Evolutionary conservation across 2,329 filamentous ascomycete genomes (phyloP), one percentile per base, ranked within the genome.

Genomic region (Thelonectria rubi): DNA sequence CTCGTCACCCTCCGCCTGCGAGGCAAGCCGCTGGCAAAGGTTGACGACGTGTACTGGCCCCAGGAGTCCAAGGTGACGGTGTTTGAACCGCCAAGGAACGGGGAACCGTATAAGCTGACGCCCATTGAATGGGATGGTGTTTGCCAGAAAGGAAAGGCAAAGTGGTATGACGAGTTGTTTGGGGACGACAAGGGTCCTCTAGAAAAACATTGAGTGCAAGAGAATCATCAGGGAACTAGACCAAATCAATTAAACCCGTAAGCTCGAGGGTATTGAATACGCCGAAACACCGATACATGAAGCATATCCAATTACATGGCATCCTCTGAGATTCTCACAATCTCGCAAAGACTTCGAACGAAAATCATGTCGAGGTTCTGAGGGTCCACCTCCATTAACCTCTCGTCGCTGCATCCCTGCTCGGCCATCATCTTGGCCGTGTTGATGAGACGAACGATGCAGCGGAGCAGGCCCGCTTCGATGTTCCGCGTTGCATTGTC

Each of bases 401-500:
- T 66, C 17, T 77, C 75, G 26, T 76, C 74, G 0, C 57, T 65
- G 5, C 60, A 51, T 3, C 70, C 74, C 11, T 68, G 70, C 34
- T 75, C 74, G 1, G 75, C 67, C 69, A 77, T 76, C 55, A 77
- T 69, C 60, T 70, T 75, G 12, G 86, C 78, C 5, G 84, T 86
- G 3, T 79, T 76, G 0, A 87, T 79, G 2, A 88, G 74, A 15
- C 81, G 73, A 2, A 77, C 77, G 58, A 87, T 82, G 69, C 85
- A 87, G 45, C 76, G 77, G 45, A 80, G 75, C 17, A 88, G 74
- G 0, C 83, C 84, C 1, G 77, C 72, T 32, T 84, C 82, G 1
- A 88, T 75, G 21, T 81, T 80, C 14, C 77, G 74, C 52, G 83
- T 72, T 1, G 77, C 73, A 14, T 71, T 69, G 30, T 81, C 77